Percentiles rank a stretch among this genome's conserved stretches.
Evolutionary conservation across 148 eudicot genomes (phyloP).

Genomic region (Chenopodium quinoa): DNA sequence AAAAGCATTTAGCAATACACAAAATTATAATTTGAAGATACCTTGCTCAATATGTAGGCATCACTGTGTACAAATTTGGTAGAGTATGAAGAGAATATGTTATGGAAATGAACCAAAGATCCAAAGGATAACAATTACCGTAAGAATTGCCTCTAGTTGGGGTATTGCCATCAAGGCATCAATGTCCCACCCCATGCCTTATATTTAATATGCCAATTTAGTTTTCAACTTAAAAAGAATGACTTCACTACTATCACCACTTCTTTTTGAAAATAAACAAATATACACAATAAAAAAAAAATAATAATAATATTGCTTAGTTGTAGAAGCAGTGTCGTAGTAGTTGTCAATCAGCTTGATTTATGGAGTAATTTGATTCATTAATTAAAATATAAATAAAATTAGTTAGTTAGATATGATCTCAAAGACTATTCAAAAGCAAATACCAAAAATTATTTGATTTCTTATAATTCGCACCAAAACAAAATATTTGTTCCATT

Average conservation of each 20-base stretch:
- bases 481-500: background rate
- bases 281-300: too few relatives aligned
- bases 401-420: background rate
- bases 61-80: background rate
- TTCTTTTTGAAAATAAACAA: background rate
- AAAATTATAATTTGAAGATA: background rate
- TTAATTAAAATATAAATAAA: background rate
- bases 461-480: background rate
- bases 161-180: background rate
- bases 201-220: background rate
- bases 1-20: background rate
- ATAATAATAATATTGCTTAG: background rate
- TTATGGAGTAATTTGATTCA: background rate
- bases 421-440: background rate
- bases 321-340: background rate
- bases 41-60: conserved; percentile 8
- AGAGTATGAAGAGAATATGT: conserved; percentile 16
- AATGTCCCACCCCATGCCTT: conserved; percentile 8
- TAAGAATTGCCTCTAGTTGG: conserved; percentile 15
- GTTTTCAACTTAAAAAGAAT: background rate
- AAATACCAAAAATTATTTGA: background rate
- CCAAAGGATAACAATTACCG: conserved; percentile 5
- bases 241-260: background rate
- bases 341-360: conserved; percentile 15
- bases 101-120: conserved; percentile 6